These are phyloP conservation scores for Blumeria graminis DNA, from an alignment of 2,329 filamentous ascomycete genomes.

Conservation along the genomic window DNA sequence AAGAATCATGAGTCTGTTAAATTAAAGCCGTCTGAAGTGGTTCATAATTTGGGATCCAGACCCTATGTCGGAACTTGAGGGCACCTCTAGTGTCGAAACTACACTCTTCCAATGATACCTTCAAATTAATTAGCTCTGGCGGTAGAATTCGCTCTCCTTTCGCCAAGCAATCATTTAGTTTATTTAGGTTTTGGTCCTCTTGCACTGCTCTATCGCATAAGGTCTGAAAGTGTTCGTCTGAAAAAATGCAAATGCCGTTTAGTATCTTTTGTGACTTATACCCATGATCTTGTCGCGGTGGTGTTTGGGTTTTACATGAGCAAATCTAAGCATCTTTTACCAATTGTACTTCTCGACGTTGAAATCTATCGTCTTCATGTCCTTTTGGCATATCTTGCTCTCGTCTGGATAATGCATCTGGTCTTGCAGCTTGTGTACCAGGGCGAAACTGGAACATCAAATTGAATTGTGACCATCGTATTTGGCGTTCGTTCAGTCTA, in stretches of 20 bases:
- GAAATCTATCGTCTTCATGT: not conserved
- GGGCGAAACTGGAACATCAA: not conserved
- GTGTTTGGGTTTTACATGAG: not conserved
- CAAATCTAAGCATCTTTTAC: not conserved
- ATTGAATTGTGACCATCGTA: not conserved
- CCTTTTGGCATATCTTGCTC: not conserved
- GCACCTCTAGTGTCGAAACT: not conserved
- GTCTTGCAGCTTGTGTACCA: not conserved
- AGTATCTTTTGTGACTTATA: not conserved
- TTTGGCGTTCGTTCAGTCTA: not conserved
- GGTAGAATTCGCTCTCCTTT: not conserved
- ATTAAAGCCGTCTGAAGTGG: not conserved
- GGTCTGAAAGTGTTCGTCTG: not conserved
- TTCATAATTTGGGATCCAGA: not conserved
- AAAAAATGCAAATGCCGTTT: not conserved
- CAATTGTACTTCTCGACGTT: not conserved
- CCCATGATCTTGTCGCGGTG: no score
- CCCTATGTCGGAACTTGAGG: not conserved
- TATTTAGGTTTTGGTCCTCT: not conserved
- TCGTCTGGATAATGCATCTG: not conserved
- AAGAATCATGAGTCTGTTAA: not conserved
- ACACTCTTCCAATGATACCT: not conserved
- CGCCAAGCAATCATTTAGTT: not conserved
- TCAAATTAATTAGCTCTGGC: not conserved
- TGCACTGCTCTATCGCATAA: not conserved